phyloP scores from a whole-genome alignment of 768 basidiomycete species.

The Scleroderma bovista region DNA sequence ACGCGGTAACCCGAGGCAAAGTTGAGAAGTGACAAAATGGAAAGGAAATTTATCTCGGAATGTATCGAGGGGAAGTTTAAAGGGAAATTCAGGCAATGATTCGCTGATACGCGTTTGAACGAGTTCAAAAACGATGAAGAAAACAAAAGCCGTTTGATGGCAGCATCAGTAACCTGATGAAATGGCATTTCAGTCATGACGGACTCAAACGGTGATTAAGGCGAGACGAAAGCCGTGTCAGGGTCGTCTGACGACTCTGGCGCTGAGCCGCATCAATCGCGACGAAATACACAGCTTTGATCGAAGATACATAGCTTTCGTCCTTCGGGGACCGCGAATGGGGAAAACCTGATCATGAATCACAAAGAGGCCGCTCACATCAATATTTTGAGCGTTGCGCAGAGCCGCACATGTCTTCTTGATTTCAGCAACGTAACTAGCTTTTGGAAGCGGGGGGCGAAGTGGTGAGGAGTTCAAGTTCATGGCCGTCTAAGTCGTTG shows the following conservation, averaged over 20 bases:
- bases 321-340: no score
- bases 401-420: slow-evolving; percentile 47
- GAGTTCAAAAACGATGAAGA: slow-evolving; percentile 61
- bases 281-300: background rate
- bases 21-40: slow-evolving; percentile 72
- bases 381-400: slow-evolving; percentile 43
- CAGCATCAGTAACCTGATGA: slow-evolving; percentile 48
- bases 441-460: slow-evolving; percentile 40
- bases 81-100: slow-evolving; percentile 72
- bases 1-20: slow-evolving; percentile 79
- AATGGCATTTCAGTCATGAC: slow-evolving; percentile 5
- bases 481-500: no score
- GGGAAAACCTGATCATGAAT: background rate
- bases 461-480: background rate
- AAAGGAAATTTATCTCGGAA: slow-evolving; percentile 79
- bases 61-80: slow-evolving; percentile 69
- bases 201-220: slow-evolving; percentile 7
- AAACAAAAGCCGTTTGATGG: slow-evolving; percentile 56
- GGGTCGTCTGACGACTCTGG: background rate
- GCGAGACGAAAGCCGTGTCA: slow-evolving; percentile 3
- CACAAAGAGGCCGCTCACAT: slow-evolving; percentile 35
- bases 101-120: slow-evolving; percentile 53
- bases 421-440: slow-evolving; percentile 44
- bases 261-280: background rate
- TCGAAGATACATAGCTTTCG: slow-evolving; percentile 26